phyloP scores from a whole-genome alignment of 345 rosid species.

The Crucihimalaya himalaica region DNA sequence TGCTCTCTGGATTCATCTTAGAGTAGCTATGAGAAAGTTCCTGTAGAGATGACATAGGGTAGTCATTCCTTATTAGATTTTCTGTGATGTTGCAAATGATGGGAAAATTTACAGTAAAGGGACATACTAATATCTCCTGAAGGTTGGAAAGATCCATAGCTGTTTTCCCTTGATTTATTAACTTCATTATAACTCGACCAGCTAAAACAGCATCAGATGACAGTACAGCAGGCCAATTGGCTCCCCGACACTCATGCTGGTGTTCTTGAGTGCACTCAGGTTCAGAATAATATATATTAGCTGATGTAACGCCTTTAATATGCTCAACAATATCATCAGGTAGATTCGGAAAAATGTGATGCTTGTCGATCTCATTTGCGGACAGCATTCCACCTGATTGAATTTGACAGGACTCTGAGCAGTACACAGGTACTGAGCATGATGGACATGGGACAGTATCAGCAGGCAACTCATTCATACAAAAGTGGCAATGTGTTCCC shows the following conservation, averaged over 20 bases:
- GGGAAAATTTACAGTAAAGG: neutral
- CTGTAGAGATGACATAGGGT: conserved; percentile 41
- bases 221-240: conserved; percentile 73
- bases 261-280: conserved; percentile 59
- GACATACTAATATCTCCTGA: conserved; percentile 50
- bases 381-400: conserved; percentile 54
- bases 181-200: conserved; percentile 65
- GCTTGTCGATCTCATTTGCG: conserved; percentile 31
- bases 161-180: conserved; percentile 44
- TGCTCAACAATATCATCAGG: conserved; percentile 46
- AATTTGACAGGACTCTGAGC: conserved; percentile 67
- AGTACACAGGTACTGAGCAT: conserved; percentile 75
- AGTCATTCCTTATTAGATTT: conserved; percentile 11
- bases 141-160: conserved; percentile 41
- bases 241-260: conserved; percentile 79
- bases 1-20: conserved; percentile 58
- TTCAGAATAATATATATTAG: conserved; percentile 27
- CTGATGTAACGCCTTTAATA: conserved; percentile 44
- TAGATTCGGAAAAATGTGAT: conserved; percentile 23
- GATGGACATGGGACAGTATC: conserved; percentile 73
- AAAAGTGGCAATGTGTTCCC: conserved; percentile 80
- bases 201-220: conserved; percentile 79
- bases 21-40: conserved; percentile 66
- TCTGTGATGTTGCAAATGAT: neutral
- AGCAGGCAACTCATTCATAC: conserved; percentile 73